Evolutionary conservation across 768 basidiomycete species (phyloP).

Genomic region (Dioszegia hungarica): DNA sequence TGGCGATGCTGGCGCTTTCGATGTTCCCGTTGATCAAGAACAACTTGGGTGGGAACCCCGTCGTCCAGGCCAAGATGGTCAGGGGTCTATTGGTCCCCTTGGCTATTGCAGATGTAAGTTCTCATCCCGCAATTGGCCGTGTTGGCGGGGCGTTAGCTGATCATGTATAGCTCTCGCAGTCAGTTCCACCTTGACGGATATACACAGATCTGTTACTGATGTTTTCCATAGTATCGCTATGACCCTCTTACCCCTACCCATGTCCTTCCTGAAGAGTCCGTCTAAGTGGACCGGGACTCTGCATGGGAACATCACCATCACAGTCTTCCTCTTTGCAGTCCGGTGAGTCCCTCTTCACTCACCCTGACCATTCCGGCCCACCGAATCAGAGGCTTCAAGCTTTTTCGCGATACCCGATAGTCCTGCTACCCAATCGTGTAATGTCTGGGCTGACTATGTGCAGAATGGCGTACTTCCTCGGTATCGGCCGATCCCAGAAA

Average conservation of each 20-base stretch:
- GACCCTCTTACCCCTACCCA: constrained; percentile 39
- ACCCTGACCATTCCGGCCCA: not conserved
- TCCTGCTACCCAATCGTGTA: no score
- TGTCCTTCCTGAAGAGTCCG: constrained; percentile 28
- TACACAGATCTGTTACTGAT: no score
- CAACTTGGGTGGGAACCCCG: constrained; percentile 14
- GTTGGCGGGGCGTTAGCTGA: not conserved
- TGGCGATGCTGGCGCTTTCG: constrained; percentile 42
- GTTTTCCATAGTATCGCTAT: constrained; percentile 29
- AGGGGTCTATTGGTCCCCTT: constrained; percentile 42
- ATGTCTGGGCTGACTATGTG: no score
- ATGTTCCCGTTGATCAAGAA: constrained; percentile 32
- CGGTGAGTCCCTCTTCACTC: constrained; percentile 1
- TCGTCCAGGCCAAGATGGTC: constrained; percentile 36
- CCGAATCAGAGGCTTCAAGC: no score
- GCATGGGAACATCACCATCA: constrained; percentile 44
- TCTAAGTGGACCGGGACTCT: constrained; percentile 37
- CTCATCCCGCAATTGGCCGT: not conserved
- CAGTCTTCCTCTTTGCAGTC: constrained; percentile 28
- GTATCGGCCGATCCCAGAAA: constrained; percentile 7
- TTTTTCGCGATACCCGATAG: no score
- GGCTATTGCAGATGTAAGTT: constrained; percentile 32
- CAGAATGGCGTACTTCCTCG: constrained; percentile 12
- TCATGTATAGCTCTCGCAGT: constrained; percentile 19
- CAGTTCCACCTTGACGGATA: not conserved